These are phyloP conservation scores for Tubosaeta brunneosetosa DNA, from an alignment of 768 basidiomycete species.

Conservation along the genomic window DNA sequence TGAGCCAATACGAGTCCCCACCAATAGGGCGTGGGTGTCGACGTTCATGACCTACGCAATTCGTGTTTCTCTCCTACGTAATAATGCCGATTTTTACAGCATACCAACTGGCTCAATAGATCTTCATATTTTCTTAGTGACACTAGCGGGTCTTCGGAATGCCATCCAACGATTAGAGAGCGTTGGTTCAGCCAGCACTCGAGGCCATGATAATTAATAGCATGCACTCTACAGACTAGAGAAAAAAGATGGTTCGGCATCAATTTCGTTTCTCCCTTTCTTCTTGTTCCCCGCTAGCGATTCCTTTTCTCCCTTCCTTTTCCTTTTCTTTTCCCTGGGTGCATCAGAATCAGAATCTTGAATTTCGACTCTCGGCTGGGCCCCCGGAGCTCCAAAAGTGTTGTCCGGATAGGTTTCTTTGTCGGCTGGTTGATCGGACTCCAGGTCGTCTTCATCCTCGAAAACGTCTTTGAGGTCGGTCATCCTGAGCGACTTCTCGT, in stretches of 20 bases:
- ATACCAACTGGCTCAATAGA: no score
- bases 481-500: conserved; percentile 81
- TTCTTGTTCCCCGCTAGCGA: conserved; percentile 46
- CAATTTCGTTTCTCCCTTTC: conserved; percentile 57
- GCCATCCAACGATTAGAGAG: not conserved
- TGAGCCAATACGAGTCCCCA: not conserved
- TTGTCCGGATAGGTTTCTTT: conserved; percentile 17
- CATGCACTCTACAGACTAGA: conserved; percentile 45
- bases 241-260: conserved; percentile 61
- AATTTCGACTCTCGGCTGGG: conserved; percentile 19
- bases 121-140: no score
- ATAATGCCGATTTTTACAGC: not conserved
- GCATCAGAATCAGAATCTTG: conserved; percentile 27
- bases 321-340: conserved; percentile 46
- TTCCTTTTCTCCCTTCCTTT: conserved; percentile 52
- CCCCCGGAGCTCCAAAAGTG: conserved; percentile 8
- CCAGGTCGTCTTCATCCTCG: conserved; percentile 31
- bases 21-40: not conserved
- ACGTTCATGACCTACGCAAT: not conserved
- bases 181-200: not conserved
- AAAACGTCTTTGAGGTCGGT: conserved; percentile 82
- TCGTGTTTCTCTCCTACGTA: not conserved
- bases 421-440: conserved; percentile 19
- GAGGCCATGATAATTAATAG: not conserved
- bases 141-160: not conserved